Evolutionary conservation across 2,329 filamentous ascomycete genomes (phyloP), one percentile per base, ranked within the genome.

Genomic region (Eurotiales sp.): DNA sequence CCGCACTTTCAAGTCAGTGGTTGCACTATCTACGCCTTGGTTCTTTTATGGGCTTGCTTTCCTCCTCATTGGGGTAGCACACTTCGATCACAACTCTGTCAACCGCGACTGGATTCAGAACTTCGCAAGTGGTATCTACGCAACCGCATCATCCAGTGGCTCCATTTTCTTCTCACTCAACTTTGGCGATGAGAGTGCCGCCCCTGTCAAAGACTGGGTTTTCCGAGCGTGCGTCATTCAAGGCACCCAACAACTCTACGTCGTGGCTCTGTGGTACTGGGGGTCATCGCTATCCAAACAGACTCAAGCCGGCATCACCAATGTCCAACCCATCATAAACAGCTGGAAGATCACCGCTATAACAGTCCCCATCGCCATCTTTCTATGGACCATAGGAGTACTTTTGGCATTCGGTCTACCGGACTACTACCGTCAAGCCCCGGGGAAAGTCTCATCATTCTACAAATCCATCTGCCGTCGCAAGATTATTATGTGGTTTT

Each of bases 401-500:
- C 58, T 82, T 2, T 70, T 85, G 34, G 83, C 74, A 66, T 65
- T 81, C 27, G 83, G 83, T n/a, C 73, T 87, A 8, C 84, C 84
- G 4, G 79, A 80, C 56, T 86, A 83, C 69, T 87, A 87, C 68
- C 81, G 81, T 42, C 81, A 84, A 61, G 70, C 75, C 12, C 84
- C 84, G 0, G 83, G 83, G 54, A 77, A 76, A 41, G 79, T 86
- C 1, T 84, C 84, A 0, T 81, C 79, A 15, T 86, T 87, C 72
- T 86, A 86, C 68, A 75, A 72, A 48, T 80, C 81, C 2, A 72
- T 86, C 7, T 72, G 79, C 55, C 75, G 82, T 42, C 78, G 84
- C 53, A 85, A 84, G 67, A 81, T 86, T 54, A 77, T 86, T 40
- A 71, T 84, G 11, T 86, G 83, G 83, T 86, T 85, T 70, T 81